Percentiles rank a stretch among this genome's conserved stretches.
These are phyloP conservation scores for Ceratorhiza oryzae-sativae DNA, from an alignment of 1,284 basidiomycete species.

Conservation along the genomic window DNA sequence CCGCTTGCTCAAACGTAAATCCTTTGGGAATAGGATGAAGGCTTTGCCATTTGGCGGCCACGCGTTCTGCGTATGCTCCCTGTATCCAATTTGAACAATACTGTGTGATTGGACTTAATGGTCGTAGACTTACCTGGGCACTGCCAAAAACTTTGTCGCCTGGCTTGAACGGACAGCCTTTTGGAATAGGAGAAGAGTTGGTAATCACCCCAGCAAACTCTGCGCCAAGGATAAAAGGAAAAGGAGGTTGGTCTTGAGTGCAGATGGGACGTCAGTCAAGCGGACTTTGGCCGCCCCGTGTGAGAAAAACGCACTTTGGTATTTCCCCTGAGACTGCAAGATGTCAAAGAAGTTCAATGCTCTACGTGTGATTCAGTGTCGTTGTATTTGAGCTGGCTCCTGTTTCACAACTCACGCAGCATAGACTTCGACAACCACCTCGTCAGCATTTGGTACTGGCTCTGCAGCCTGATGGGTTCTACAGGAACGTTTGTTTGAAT, in stretches of 20 bases:
- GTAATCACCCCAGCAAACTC: slow-evolving; percentile 89
- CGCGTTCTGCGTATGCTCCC: slow-evolving; percentile 73
- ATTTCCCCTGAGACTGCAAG: slow-evolving; percentile 85
- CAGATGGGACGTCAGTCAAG: not conserved
- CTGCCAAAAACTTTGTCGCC: slow-evolving; percentile 92
- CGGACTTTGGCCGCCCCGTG: not conserved
- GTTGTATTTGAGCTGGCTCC: slow-evolving; percentile 49
- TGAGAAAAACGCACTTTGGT: slow-evolving; percentile 61
- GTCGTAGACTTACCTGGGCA: slow-evolving; percentile 47
- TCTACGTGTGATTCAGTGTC: slow-evolving; percentile 30
- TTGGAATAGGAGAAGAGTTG: slow-evolving; percentile 77
- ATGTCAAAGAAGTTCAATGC: slow-evolving; percentile 86
- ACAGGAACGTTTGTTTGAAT: not conserved
- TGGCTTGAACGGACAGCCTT: slow-evolving; percentile 77
- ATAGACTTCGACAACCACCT: slow-evolving; percentile 85
- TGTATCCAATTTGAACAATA: not conserved
- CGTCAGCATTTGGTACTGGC: slow-evolving; percentile 60
- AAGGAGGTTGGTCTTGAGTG: slow-evolving; percentile 65
- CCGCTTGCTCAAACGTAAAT: slow-evolving; percentile 68
- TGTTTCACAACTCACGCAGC: slow-evolving; percentile 55
- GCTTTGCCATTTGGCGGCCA: slow-evolving; percentile 60
- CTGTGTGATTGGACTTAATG: not conserved
- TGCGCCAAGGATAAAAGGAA: slow-evolving; percentile 83
- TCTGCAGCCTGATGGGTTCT: slow-evolving; percentile 64
- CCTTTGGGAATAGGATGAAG: slow-evolving; percentile 68